Evolutionary conservation across 139 green algal species (phyloP), one percentile per base, ranked within the genome.

Genomic region (Deuterostichococcus epilithicus): DNA sequence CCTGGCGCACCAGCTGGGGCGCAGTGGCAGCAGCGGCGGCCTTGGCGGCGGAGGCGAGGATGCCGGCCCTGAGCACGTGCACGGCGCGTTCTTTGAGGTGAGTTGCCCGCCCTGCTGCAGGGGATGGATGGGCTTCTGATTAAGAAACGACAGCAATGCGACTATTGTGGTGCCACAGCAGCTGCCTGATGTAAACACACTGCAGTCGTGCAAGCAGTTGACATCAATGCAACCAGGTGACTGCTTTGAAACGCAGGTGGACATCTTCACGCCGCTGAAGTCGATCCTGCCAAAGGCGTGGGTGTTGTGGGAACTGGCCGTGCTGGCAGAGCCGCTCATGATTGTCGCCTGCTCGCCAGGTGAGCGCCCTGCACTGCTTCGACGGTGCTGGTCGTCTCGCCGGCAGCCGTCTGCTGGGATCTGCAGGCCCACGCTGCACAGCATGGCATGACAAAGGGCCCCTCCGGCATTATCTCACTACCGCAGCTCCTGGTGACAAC

Each of bases 231-330:
- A n/a, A n/a, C n/a, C n/a, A n/a, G n/a, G 20, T 25, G 10, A 63
- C 52, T 30, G 10, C 10, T 63, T 30, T 28, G 28, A 23, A 28
- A 3, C 70, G n/a, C 77, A 84, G 75, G 75, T 72, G 25, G 87
- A 94, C 68, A 45, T 88, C 22, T 93, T 76, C 68, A 83, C 80
- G n/a, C 80, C 85, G 20, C 77, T 89, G 72, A 66, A 72, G 10
- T 58, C n/a, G 25, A 68, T 82, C 38, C 68, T 89, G 33, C 67
- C 80, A 2, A 58, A 80, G 33, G 32, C 88, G 73, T 97, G 93
- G 93, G 76, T 78, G 33, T 78, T 98, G 67, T 97, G 94, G 94
- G 92, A 97, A 84, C 78, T 97, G 74, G 44, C 88, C 66, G 69
- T 98, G 35, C 74, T 90, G 36, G 94, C 85, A 0, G 77, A 94